Evolutionary conservation across 2,329 filamentous ascomycete genomes (phyloP).

Genomic region (Dryadomyces quercus-mongolicae): DNA sequence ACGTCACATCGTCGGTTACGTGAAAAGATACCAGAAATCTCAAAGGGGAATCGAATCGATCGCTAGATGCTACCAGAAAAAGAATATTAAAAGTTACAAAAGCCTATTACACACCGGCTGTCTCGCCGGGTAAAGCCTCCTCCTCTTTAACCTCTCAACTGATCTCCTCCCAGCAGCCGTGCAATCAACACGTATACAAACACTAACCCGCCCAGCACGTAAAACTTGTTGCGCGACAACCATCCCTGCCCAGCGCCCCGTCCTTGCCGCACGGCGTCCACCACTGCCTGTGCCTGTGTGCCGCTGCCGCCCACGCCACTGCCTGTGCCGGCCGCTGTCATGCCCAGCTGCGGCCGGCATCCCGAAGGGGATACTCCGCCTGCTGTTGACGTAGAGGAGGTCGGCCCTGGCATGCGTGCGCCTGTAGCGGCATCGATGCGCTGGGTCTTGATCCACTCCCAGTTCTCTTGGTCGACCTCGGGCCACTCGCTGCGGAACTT

Average conservation of each 20-base stretch:
- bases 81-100: neutral
- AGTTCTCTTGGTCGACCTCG: slow-evolving; percentile 79
- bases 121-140: neutral
- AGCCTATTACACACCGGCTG: neutral
- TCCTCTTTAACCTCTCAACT: neutral
- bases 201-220: slow-evolving; percentile 56
- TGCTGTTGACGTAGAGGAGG: neutral
- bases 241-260: slow-evolving; percentile 74
- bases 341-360: slow-evolving; percentile 43
- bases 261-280: slow-evolving; percentile 65
- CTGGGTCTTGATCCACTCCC: slow-evolving; percentile 79
- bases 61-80: neutral
- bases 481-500: slow-evolving; percentile 88
- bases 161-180: slow-evolving; percentile 46
- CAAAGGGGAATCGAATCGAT: neutral
- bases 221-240: slow-evolving; percentile 67
- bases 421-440: slow-evolving; percentile 71
- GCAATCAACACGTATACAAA: slow-evolving; percentile 78
- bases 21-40: neutral
- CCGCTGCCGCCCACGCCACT: slow-evolving; percentile 42
- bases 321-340: slow-evolving; percentile 26
- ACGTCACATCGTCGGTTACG: no score
- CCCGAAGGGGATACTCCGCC: slow-evolving; percentile 4
- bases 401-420: slow-evolving; percentile 17
- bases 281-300: slow-evolving; percentile 54